Evolutionary conservation across 2,329 filamentous ascomycete genomes (phyloP).

Genomic region (Aspergillus fumigatus): DNA sequence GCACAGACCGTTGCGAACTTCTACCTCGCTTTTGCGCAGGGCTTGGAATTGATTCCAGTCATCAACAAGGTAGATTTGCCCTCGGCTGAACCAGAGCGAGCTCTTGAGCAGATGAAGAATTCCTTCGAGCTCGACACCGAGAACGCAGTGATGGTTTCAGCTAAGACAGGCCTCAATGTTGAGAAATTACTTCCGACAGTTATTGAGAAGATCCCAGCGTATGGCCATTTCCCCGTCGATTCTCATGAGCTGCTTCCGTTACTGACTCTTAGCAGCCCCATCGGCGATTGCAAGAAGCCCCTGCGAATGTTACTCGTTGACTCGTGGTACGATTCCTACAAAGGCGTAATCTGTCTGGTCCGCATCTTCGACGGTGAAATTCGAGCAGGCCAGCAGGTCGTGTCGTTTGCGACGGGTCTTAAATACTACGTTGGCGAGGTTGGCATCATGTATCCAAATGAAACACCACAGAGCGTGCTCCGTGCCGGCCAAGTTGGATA

Average conservation of each 20-base stretch:
- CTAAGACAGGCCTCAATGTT: constrained; percentile 90
- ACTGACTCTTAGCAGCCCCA: constrained; percentile 47
- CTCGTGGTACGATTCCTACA: constrained; percentile 97
- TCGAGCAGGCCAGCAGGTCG: constrained; percentile 75
- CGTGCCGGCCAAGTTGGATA: constrained; percentile 95
- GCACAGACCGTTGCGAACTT: constrained; percentile 99
- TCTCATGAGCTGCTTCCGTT: background rate
- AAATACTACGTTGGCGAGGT: constrained; percentile 95
- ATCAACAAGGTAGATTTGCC: constrained; percentile 96
- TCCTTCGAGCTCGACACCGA: constrained; percentile 83
- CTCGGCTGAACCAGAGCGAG: constrained; percentile 79
- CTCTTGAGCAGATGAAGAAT: constrained; percentile 77
- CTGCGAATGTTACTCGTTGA: constrained; percentile 85
- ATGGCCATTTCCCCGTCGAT: constrained; percentile 18
- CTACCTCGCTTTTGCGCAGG: constrained; percentile 92
- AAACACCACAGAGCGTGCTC: constrained; percentile 73
- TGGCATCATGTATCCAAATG: constrained; percentile 89
- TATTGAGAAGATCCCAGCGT: constrained; percentile 74
- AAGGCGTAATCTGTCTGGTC: constrained; percentile 86
- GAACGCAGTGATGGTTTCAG: constrained; percentile 73
- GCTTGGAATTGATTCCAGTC: constrained; percentile 79
- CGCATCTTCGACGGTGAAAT: constrained; percentile 86
- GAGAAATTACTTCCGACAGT: constrained; percentile 77
- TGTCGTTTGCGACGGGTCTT: constrained; percentile 80
- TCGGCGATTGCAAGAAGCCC: constrained; percentile 67